These are phyloP conservation scores for Dichomitus squalens DNA, from an alignment of 1,284 basidiomycete species.

Conservation along the genomic window DNA sequence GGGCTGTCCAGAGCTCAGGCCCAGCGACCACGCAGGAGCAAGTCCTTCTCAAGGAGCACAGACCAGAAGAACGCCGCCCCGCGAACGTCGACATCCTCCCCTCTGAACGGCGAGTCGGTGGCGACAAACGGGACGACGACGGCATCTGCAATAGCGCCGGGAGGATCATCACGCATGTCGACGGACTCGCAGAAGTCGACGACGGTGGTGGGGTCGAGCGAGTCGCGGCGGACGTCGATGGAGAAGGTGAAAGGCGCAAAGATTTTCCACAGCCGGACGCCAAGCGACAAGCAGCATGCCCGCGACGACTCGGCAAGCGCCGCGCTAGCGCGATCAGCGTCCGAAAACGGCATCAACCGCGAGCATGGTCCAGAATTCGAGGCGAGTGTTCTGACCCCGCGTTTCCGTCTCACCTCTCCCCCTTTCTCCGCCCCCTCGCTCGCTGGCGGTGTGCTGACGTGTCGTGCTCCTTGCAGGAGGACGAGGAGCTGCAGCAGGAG, in stretches of 20 bases:
- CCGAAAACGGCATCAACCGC: conserved; percentile 26
- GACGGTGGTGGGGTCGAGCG: conserved; percentile 23
- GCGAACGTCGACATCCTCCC: conserved; percentile 27
- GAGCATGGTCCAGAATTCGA: conserved; percentile 29
- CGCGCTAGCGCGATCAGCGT: conserved; percentile 36
- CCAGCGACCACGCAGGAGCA: conserved; percentile 63
- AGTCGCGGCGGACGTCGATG: conserved; percentile 51
- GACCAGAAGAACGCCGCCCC: conserved; percentile 21
- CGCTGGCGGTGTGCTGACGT: not conserved
- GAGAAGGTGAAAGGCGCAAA: conserved; percentile 62
- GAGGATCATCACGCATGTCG: conserved; percentile 39
- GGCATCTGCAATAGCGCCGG: not conserved
- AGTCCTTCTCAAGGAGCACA: conserved; percentile 58
- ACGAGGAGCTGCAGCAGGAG: conserved; percentile 64
- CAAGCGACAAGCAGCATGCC: conserved; percentile 31
- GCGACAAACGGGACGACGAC: not conserved
- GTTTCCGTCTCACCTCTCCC: conserved; percentile 1
- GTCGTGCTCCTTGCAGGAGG: conserved; percentile 38
- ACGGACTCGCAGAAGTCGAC: conserved; percentile 40
- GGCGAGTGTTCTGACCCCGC: conserved; percentile 21
- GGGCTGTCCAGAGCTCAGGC: conserved; percentile 55
- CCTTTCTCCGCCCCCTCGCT: not conserved
- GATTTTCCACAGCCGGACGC: conserved; percentile 47
- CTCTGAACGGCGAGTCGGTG: conserved; percentile 17
- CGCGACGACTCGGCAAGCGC: conserved; percentile 15